Conservation (phyloP, 1,284 basidiomycete genomes). For the Trichosporon coremiiforme region DNA sequence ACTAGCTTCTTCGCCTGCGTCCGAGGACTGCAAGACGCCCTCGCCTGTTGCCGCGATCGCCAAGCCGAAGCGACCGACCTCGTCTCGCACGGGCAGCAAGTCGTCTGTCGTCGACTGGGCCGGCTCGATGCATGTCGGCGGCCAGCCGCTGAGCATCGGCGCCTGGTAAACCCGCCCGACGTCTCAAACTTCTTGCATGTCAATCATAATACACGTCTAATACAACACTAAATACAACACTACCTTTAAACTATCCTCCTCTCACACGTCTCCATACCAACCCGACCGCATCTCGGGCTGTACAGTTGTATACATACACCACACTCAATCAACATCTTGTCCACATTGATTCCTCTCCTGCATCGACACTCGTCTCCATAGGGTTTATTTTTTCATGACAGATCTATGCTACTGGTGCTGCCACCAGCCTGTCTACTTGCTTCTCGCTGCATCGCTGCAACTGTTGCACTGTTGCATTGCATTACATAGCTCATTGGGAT, state of each 20-base stretch:
- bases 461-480: too few relatives aligned
- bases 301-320: constrained; percentile 31
- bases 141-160: constrained; percentile 29
- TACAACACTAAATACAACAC: too few relatives aligned
- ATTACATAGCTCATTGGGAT: too few relatives aligned
- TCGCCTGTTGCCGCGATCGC: constrained; percentile 45
- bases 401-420: background rate
- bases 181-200: background rate
- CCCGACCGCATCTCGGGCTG: constrained; percentile 21
- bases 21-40: constrained; percentile 55
- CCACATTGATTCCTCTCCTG: constrained; percentile 24
- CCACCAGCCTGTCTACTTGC: too few relatives aligned
- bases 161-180: constrained; percentile 23
- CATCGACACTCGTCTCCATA: constrained; percentile 26
- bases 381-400: constrained; percentile 19
- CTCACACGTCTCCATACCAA: constrained; percentile 18
- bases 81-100: constrained; percentile 24
- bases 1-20: constrained; percentile 50
- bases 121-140: constrained; percentile 24
- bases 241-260: background rate
- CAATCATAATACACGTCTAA: constrained; percentile 5
- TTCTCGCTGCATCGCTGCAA: too few relatives aligned
- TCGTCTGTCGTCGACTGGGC: constrained; percentile 26
- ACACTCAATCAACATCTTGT: constrained; percentile 26
- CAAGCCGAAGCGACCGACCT: constrained; percentile 26